Conservation (phyloP, 495 filamentous ascomycete genomes). For the Penicillium argentinense region DNA sequence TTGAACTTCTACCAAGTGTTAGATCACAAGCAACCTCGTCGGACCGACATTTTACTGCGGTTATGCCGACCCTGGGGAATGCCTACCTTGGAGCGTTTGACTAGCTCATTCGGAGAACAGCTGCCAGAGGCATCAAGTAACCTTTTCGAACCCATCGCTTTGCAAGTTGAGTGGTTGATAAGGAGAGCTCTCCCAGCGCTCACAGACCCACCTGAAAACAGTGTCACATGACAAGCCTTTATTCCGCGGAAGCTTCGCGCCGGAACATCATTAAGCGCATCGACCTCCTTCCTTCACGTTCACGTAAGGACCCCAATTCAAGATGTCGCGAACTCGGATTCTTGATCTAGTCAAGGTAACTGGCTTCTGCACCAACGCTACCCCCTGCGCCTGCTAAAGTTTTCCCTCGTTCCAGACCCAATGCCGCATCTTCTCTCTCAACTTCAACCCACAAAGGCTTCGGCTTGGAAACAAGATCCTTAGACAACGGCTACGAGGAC, state of each 20-base stretch:
- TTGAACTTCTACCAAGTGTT: no score
- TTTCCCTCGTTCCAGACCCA: constrained; percentile 57
- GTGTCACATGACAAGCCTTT: constrained; percentile 15
- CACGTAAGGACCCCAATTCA: background rate
- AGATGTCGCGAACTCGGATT: constrained; percentile 73
- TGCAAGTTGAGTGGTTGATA: background rate
- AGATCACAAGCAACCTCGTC: no score
- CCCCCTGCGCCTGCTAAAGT: background rate
- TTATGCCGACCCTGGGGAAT: no score
- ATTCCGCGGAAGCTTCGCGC: background rate
- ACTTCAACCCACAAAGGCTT: constrained; percentile 79
- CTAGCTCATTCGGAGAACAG: background rate
- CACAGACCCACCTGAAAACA: background rate
- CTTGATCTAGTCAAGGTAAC: constrained; percentile 75
- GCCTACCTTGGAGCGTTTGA: constrained; percentile 13
- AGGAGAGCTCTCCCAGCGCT: background rate
- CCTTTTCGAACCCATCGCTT: constrained; percentile 12
- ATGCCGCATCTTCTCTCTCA: constrained; percentile 87
- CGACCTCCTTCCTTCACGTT: background rate
- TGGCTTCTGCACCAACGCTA: background rate
- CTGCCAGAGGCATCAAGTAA: background rate
- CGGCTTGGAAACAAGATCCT: constrained; percentile 87
- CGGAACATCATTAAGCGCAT: background rate
- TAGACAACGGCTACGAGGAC: constrained; percentile 78
- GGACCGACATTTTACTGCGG: no score